Conservation (phyloP, 1,284 basidiomycete species). For the Boletus calvinii region DNA sequence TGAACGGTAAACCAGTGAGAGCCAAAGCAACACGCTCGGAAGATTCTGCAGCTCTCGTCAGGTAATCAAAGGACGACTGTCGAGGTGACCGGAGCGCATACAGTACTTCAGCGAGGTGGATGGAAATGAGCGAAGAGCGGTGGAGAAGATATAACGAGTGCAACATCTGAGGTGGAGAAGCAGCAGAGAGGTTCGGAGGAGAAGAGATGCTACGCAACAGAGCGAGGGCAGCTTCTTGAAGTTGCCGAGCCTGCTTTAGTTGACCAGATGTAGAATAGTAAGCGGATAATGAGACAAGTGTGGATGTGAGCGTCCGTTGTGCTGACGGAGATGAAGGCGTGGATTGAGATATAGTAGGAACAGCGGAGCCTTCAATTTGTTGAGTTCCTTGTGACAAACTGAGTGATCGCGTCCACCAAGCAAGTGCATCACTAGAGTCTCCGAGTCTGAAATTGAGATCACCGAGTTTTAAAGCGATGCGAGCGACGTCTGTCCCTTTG, state of each 20-base stretch:
- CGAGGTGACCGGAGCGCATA: constrained; percentile 52
- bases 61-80: constrained; percentile 52
- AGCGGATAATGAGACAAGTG: constrained; percentile 70
- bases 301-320: constrained; percentile 65
- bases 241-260: constrained; percentile 61
- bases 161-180: constrained; percentile 57
- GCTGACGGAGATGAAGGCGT: constrained; percentile 60
- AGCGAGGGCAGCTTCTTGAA: constrained; percentile 66
- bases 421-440: constrained; percentile 50
- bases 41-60: constrained; percentile 59
- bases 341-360: constrained; percentile 38
- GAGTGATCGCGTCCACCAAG: constrained; percentile 67
- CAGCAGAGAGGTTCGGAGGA: constrained; percentile 42
- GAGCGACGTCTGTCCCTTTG: constrained; percentile 48
- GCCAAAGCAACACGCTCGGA: constrained; percentile 64
- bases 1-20: constrained; percentile 47
- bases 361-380: constrained; percentile 13
- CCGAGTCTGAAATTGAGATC: constrained; percentile 59
- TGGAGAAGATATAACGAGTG: constrained; percentile 72
- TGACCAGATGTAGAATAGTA: constrained; percentile 66
- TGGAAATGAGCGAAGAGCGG: constrained; percentile 67
- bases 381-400: constrained; percentile 40
- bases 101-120: constrained; percentile 75
- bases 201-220: constrained; percentile 65
- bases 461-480: constrained; percentile 63